A percentile compares a stretch with the other conserved stretches of the same genome.
Conservation (phyloP, 2,329 filamentous ascomycete genomes). For the Hypomyces rosellus region DNA sequence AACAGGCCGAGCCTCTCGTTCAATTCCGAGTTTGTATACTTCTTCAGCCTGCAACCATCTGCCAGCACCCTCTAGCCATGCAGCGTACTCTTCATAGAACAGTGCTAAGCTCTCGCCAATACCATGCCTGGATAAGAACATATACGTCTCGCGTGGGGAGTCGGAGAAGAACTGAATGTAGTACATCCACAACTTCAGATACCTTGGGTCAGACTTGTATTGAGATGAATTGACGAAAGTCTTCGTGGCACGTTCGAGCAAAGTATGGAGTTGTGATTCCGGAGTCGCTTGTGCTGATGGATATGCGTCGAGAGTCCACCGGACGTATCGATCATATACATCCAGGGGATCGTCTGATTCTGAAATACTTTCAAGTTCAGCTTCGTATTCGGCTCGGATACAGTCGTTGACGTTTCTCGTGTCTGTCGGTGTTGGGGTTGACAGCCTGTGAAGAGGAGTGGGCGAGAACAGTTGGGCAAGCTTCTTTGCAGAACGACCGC, state of each 20-base stretch:
- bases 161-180: conserved; percentile 94
- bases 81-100: conserved; percentile 95
- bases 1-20: conserved; percentile 76
- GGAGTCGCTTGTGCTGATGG: conserved; percentile 88
- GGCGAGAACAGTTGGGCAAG: conserved; percentile 77
- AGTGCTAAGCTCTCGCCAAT: conserved; percentile 84
- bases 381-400: conserved; percentile 77
- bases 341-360: conserved; percentile 95
- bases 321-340: conserved; percentile 91
- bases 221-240: conserved; percentile 76
- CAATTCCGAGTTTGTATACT: conserved; percentile 83
- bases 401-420: conserved; percentile 72
- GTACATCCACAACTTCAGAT: conserved; percentile 87
- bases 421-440: conserved; percentile 62
- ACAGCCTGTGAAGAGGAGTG: conserved; percentile 49
- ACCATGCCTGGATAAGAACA: conserved; percentile 80
- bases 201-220: conserved; percentile 93
- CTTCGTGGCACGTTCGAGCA: conserved; percentile 91
- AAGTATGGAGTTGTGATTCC: conserved; percentile 79
- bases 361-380: conserved; percentile 67
- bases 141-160: conserved; percentile 84
- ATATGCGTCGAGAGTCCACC: conserved; percentile 94
- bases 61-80: conserved; percentile 78
- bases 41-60: conserved; percentile 90
- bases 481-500: conserved; percentile 80